Base-by-base conservation (phyloP, 1,139 yeast genomes). In the Taphrina pruni region DNA sequence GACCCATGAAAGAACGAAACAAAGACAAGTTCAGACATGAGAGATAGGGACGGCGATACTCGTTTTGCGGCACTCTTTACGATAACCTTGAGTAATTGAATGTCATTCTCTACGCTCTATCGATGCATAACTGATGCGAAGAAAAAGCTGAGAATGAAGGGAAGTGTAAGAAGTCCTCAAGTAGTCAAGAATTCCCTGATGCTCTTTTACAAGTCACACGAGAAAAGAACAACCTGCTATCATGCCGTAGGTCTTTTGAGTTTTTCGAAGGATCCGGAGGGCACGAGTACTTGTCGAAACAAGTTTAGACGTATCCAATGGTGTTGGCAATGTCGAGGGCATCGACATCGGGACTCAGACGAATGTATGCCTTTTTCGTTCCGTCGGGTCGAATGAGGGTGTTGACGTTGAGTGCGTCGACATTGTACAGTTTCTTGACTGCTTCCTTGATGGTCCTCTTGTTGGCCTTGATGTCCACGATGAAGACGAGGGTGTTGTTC, bases 291-390 rank as follows among this genome's bases (percentile, higher is more conserved):
- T 26, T 26, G 32, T 26, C 32, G 32, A 26, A 26, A 26, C 4
- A 3, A 39, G n/a, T 58, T 66, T 60, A 71, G 21, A 71, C 65
- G 68, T 71, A 71, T 41, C 72, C 72, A 39, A 71, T 71, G 58
- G 95, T 92, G 97, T 93, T 93, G 83, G 99, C 99, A 84, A 94
- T 93, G 84, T 94, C 99, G 83, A 95, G 90, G 83, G 99, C 99
- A 86, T 94, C 99, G 87, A 89, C 90, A 85, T 95, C 99, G 82
- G 97, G 95, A 81, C 98, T 92, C 83, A 94, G 90, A 87, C 97
- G 92, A 83, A 94, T 94, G 87, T 89, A 94, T 81, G 99, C 99
- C 89, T 95, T 95, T 91, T 94, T 94, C 86, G 97, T 90, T 84
- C 99, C 99, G 84, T 94, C 93, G 82, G 99, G 97, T 6, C 68